A percentile compares a stretch with the other conserved stretches of the same genome.
Evolutionary conservation across 768 basidiomycete genomes (phyloP).

Genomic region (Kwoniella europaea): DNA sequence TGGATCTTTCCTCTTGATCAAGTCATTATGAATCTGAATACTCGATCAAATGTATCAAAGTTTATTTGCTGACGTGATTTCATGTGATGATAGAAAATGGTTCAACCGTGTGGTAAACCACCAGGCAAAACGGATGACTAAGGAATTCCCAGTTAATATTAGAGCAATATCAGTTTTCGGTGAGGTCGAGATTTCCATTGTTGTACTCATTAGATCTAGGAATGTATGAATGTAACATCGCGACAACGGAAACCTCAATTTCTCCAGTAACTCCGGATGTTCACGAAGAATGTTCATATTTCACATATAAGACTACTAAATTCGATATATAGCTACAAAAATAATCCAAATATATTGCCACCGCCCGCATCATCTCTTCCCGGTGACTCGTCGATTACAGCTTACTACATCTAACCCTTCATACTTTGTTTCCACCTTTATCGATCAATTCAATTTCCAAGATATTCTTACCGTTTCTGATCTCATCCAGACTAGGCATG

Average conservation of each 20-base stretch:
- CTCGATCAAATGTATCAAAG: too few species aligned
- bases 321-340: constrained; percentile 1
- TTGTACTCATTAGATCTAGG: background rate
- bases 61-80: background rate
- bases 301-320: background rate
- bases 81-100: constrained; percentile 70
- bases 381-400: too few species aligned
- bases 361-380: too few species aligned
- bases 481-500: constrained; percentile 77
- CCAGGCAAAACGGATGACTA: constrained; percentile 80
- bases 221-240: too few species aligned
- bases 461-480: constrained; percentile 69
- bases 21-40: too few species aligned
- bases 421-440: constrained; percentile 25
- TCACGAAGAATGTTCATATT: too few species aligned
- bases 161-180: background rate
- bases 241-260: too few species aligned
- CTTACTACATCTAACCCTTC: background rate
- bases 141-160: background rate
- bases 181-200: background rate
- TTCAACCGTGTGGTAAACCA: constrained; percentile 91
- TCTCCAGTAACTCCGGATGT: too few species aligned
- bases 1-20: too few species aligned
- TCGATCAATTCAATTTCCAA: constrained; percentile 45
- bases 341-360: too few species aligned